Conservation (phyloP, 768 basidiomycete genomes). For the Kwoniella dendrophila region DNA sequence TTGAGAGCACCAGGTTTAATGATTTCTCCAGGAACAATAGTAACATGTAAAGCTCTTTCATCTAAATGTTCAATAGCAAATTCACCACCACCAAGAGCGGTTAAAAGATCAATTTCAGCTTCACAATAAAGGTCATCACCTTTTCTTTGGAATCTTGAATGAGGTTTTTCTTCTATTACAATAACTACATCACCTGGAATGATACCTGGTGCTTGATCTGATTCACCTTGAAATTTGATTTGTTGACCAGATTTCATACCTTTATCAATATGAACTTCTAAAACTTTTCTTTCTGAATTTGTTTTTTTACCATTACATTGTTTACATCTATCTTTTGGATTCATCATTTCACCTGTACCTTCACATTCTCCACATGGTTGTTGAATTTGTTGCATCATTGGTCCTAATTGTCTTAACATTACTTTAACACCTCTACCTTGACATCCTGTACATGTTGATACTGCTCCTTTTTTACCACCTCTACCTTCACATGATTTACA, state of each 20-base stretch:
- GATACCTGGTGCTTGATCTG: constrained; percentile 87
- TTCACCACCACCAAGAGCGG: constrained; percentile 87
- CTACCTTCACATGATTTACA: constrained; percentile 92
- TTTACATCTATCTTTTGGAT: constrained; percentile 86
- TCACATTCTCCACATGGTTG: constrained; percentile 90
- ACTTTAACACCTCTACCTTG: constrained; percentile 87
- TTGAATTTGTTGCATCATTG: constrained; percentile 99
- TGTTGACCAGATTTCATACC: constrained; percentile 98
- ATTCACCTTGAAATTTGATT: constrained; percentile 81
- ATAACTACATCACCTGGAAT: constrained; percentile 96
- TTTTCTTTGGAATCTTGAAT: constrained; percentile 72
- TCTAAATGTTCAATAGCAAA: constrained; percentile 91
- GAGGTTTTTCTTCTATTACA: constrained; percentile 92
- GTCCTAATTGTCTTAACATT: constrained; percentile 94
- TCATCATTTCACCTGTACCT: constrained; percentile 94
- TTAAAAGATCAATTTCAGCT: constrained; percentile 88
- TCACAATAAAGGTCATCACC: constrained; percentile 84
- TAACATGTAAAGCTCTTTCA: constrained; percentile 81
- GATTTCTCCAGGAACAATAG: constrained; percentile 80
- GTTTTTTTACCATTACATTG: constrained; percentile 93
- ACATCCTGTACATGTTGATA: constrained; percentile 74
- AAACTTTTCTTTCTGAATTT: constrained; percentile 87
- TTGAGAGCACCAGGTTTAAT: constrained; percentile 94
- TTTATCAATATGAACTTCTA: constrained; percentile 77
- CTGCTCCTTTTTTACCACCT: constrained; percentile 96